Evolutionary conservation across 1,284 basidiomycete genomes (phyloP).

Genomic region (Leccinum fallax): DNA sequence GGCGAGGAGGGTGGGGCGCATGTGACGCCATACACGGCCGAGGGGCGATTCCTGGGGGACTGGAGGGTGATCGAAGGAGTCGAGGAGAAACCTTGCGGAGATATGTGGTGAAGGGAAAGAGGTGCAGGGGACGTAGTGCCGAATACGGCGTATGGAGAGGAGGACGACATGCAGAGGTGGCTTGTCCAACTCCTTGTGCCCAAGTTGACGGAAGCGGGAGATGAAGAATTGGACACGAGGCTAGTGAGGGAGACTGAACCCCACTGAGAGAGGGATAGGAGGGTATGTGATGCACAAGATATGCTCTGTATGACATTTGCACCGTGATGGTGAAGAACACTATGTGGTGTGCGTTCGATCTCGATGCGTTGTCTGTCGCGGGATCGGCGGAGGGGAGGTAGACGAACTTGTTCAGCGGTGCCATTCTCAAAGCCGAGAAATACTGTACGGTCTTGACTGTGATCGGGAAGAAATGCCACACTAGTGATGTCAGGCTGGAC

Average conservation of each 20-base stretch:
- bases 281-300: constrained; percentile 43
- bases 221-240: constrained; percentile 27
- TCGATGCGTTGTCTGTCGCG: constrained; percentile 11
- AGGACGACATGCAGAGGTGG: constrained; percentile 51
- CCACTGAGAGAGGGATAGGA: constrained; percentile 60
- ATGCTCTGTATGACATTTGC: constrained; percentile 57
- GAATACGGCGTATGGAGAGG: constrained; percentile 64
- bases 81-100: constrained; percentile 45
- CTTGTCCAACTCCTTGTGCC: constrained; percentile 60
- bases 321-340: constrained; percentile 39
- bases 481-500: constrained; percentile 55
- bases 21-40: constrained; percentile 70
- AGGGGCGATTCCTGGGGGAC: constrained; percentile 39
- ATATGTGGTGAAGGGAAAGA: constrained; percentile 57
- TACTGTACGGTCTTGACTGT: constrained; percentile 50
- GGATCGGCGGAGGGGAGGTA: constrained; percentile 31
- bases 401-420: constrained; percentile 48
- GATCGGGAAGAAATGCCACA: constrained; percentile 50
- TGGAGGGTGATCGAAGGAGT: constrained; percentile 52
- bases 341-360: constrained; percentile 20
- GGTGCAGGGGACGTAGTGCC: constrained; percentile 63
- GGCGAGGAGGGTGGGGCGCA: constrained; percentile 59
- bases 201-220: constrained; percentile 44
- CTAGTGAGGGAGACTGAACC: constrained; percentile 52
- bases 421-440: constrained; percentile 67